Percentiles rank a stretch among this genome's conserved stretches.
These are phyloP conservation scores for Ceratocystiopsis sp. DNA, from an alignment of 2,329 filamentous ascomycete genomes.

Conservation along the genomic window DNA sequence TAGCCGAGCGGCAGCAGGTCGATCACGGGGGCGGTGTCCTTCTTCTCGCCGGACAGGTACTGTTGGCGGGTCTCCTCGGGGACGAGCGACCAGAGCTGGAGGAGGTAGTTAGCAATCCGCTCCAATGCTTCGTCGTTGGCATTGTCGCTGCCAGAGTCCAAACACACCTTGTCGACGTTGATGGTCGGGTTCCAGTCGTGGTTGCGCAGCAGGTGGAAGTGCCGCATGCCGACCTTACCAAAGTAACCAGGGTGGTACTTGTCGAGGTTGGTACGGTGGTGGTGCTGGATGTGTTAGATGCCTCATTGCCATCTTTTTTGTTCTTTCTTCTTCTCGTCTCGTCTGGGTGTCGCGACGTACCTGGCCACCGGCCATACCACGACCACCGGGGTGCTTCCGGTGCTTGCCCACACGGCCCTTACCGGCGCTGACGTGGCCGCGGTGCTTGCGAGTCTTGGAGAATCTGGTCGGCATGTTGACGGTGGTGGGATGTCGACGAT, in stretches of 20 bases:
- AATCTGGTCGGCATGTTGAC: conserved; percentile 46
- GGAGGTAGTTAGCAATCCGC: neutral
- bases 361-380: conserved; percentile 80
- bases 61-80: conserved; percentile 83
- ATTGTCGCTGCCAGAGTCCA: neutral
- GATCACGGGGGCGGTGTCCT: conserved; percentile 90
- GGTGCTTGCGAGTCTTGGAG: conserved; percentile 66
- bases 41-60: conserved; percentile 64
- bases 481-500: conserved; percentile 4
- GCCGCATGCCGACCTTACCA: conserved; percentile 87
- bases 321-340: neutral
- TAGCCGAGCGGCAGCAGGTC: conserved; percentile 95
- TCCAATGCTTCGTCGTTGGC: too few species aligned
- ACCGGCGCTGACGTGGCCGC: conserved; percentile 96
- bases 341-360: conserved; percentile 4
- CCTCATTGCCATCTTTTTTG: neutral
- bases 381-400: conserved; percentile 74
- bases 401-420: conserved; percentile 98
- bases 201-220: conserved; percentile 93
- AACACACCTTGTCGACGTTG: conserved; percentile 93
- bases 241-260: conserved; percentile 99
- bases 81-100: conserved; percentile 84
- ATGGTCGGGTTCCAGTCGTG: conserved; percentile 97
- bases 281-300: conserved; percentile 40
- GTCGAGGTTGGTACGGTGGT: conserved; percentile 72